Evolutionary conservation across 192 early-diverging fungal species (phyloP), one percentile per base, ranked within the genome.

Genomic region (Haplosporangium gracile): DNA sequence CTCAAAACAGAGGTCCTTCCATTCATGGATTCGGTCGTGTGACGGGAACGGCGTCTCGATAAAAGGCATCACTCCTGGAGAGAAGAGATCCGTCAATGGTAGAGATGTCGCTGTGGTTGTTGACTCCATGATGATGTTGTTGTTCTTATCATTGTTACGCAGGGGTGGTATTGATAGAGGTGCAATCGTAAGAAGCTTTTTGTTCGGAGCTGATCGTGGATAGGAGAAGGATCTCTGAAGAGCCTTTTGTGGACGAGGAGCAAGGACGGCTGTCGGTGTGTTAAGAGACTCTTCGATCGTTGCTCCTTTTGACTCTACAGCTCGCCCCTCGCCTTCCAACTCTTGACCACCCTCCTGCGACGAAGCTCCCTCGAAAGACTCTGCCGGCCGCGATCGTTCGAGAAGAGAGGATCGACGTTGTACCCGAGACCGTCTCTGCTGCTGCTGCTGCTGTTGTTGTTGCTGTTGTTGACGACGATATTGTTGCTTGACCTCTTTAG

Each of bases 1-100:
- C 16, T 36, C 45, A 29, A 79, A 79, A 40, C 78, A 73, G 43
- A 55, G 71, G 29, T 79, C 78, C 26, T 73, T 32, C 78, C 78
- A 79, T 60, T 72, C 57, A 29, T 72, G 26, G 15, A 79, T 47
- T 5, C 40, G 69, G 4, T 65, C 78, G 18, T 79, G 78, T 2
- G 69, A 42, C 39, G 57, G 22, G 71, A 65, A 79, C 0, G 71
- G 78, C 4, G 72, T 40, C 45, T 73, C 69, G 55, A 79, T 65
- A 24, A 43, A 6, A 18, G 71, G 70, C 78, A 79, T 80, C 45
- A 32, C 32, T 38, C 60, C 79, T 16, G 71, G 79, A 15, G 72
- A 80, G n/a, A 79, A 65, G 16, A 79, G 39, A 18, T 79, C 70
- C 6, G 78, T 16, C n/a, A 65, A 32, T 13, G 60, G 29, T 34